Evolutionary conservation across 2,329 filamentous ascomycete species (phyloP), one percentile per base, ranked within the genome.

Genomic region (Penicillium vulpinum): DNA sequence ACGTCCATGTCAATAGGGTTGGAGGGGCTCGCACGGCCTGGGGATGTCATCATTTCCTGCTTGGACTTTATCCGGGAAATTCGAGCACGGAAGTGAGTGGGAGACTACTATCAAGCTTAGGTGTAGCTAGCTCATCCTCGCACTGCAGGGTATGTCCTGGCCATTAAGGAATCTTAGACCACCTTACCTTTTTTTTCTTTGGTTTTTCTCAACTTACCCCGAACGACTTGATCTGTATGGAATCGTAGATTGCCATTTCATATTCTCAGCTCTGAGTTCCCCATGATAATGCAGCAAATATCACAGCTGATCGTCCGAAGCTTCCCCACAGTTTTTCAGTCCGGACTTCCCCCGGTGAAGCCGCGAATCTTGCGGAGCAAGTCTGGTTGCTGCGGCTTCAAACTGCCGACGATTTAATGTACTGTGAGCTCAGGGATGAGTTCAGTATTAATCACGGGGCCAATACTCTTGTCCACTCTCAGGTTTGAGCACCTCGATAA

Each of bases 51-150:
- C 41, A 28, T 36, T 3, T 11, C 3, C 56, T 60, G 59, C 36
- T 41, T 58, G 55, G 52, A 57, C 48, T 63, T 64, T 63, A 63
- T 47, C 62, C 62, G 59, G 7, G 5, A 5, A 15, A 16, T n/a
- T 18, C 5, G 18, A 35, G 44, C 16, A n/a, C n/a, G 28, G 5
- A 6, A 33, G 10, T 26, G 11, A 8, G 9, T 6, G 7, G 18
- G 16, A 26, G 24, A n/a, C 22, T 15, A 15, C n/a, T n/a, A n/a
- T 21, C 18, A 15, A 21, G 2, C 11, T 21, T 10, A 8, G 31
- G 11, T 45, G 5, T 16, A 38, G 46, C 22, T 39, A n/a, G n/a
- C n/a, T n/a, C 24, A 21, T 40, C 26, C 13, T 13, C 31, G 22
- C 9, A 22, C 28, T 33, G n/a, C 29, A 31, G 24, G 21, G 13